Percentiles rank a stretch among this genome's conserved stretches.
phyloP scores from a whole-genome alignment of 371 early-diverging fungal species.

The Modicella reniformis region DNA sequence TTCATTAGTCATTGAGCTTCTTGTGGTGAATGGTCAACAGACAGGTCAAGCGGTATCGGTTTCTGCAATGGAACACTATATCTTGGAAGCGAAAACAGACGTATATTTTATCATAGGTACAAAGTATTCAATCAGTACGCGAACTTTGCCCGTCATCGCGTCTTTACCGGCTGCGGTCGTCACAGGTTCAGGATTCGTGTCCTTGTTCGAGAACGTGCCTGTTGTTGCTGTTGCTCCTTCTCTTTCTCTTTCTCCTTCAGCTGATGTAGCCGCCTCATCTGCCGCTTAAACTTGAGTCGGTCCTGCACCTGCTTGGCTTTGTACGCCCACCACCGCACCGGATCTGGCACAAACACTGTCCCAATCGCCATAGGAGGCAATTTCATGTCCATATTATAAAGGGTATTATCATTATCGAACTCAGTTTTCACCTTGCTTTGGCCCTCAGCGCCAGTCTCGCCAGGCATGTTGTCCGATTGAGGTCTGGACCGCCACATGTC shows the following conservation, averaged over 20 bases:
- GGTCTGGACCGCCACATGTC: slow-evolving; percentile 6
- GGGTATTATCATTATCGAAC: slow-evolving; percentile 20
- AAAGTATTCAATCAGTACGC: background rate
- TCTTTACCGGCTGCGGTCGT: slow-evolving; percentile 12
- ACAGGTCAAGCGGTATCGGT: too few relatives aligned
- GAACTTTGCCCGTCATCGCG: slow-evolving; percentile 7
- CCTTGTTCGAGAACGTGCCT: background rate
- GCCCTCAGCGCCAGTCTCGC: background rate
- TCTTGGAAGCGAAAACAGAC: too few relatives aligned
- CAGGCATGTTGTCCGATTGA: background rate
- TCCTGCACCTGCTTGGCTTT: slow-evolving; percentile 43
- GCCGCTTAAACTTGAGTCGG: slow-evolving; percentile 31
- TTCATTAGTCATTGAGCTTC: too few relatives aligned
- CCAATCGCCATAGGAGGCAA: slow-evolving; percentile 54
- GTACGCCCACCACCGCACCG: slow-evolving; percentile 54
- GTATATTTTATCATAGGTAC: too few relatives aligned
- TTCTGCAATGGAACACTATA: too few relatives aligned
- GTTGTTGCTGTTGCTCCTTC: slow-evolving; percentile 6
- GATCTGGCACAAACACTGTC: slow-evolving; percentile 52
- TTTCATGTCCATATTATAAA: slow-evolving; percentile 40
- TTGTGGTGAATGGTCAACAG: too few relatives aligned
- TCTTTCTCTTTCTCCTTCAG: slow-evolving; percentile 3
- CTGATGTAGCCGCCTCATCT: slow-evolving; percentile 17
- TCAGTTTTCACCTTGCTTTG: background rate
- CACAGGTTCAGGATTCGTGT: background rate